Conservation (phyloP, 345 rosid species). For the Salix exigua region DNA sequence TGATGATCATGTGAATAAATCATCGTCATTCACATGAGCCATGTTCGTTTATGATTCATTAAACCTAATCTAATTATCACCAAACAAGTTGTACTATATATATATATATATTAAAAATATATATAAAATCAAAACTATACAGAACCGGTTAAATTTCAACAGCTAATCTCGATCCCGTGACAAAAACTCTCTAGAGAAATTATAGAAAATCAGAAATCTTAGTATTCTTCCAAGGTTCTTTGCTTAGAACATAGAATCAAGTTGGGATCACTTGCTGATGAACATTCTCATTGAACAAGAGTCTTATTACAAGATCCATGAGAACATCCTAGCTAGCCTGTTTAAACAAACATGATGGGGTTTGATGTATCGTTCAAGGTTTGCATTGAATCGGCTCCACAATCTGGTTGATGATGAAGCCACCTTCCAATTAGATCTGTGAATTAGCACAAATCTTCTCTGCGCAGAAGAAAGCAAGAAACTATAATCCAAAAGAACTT, state of each 20-base stretch:
- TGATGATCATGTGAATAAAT: neutral
- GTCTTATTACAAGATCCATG: neutral
- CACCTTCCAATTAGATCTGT: neutral
- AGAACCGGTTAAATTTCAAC: too few species aligned
- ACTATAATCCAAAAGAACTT: neutral
- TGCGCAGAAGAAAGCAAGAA: neutral
- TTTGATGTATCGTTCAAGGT: neutral
- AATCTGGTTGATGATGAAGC: neutral
- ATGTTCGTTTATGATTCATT: conserved; percentile 19
- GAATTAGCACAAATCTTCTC: neutral
- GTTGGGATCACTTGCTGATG: neutral
- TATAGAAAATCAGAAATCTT: neutral
- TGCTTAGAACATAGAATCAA: neutral
- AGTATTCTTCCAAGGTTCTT: neutral
- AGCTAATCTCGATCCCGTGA: too few species aligned
- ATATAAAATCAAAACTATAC: too few species aligned
- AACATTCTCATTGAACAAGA: neutral
- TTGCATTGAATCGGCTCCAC: neutral
- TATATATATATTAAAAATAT: too few species aligned
- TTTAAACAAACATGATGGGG: neutral
- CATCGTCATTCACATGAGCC: neutral
- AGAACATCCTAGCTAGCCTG: neutral
- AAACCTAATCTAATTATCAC: neutral
- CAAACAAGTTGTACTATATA: too few species aligned
- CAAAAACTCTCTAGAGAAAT: neutral